These are phyloP conservation scores for Monosporascus sp. DNA, from an alignment of 2,329 filamentous ascomycete species.

Conservation along the genomic window DNA sequence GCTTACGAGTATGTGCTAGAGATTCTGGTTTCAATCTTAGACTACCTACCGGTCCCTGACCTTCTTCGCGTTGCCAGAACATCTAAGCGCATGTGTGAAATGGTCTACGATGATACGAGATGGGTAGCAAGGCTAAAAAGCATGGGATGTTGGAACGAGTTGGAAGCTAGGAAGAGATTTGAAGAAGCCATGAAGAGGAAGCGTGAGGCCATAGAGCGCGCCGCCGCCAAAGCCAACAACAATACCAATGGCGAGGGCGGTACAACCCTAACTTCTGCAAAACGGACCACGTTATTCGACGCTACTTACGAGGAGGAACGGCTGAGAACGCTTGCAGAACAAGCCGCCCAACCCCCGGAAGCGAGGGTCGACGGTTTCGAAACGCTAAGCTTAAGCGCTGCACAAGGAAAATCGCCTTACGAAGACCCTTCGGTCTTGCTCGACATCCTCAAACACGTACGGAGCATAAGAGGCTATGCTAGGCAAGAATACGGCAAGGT, in stretches of 20 bases:
- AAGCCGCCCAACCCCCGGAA: constrained; percentile 25
- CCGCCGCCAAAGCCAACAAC: constrained; percentile 1
- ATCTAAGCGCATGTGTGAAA: constrained; percentile 84
- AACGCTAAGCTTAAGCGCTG: constrained; percentile 55
- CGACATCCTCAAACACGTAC: constrained; percentile 62
- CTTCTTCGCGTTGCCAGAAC: constrained; percentile 80
- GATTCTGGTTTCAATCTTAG: constrained; percentile 80
- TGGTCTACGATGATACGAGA: constrained; percentile 96
- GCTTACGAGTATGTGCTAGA: constrained; percentile 44
- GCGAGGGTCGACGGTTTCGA: constrained; percentile 66
- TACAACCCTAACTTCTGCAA: constrained; percentile 14
- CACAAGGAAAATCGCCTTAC: constrained; percentile 38
- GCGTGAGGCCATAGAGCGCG: constrained; percentile 47
- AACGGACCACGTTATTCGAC: constrained; percentile 65
- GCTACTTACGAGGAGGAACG: constrained; percentile 62
- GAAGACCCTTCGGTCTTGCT: constrained; percentile 62
- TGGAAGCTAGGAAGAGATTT: constrained; percentile 73
- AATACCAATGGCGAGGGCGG: constrained; percentile 13
- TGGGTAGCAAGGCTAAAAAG: constrained; percentile 83
- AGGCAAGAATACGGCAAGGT: constrained; percentile 87
- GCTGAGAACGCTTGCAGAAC: constrained; percentile 35
- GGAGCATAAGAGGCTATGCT: constrained; percentile 78
- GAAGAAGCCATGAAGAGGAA: constrained; percentile 64
- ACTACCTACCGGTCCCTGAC: constrained; percentile 81
- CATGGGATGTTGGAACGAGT: constrained; percentile 91